Evolutionary conservation across 352 stramenopile species (phyloP).

Genomic region (Phytophthora boehmeriae): DNA sequence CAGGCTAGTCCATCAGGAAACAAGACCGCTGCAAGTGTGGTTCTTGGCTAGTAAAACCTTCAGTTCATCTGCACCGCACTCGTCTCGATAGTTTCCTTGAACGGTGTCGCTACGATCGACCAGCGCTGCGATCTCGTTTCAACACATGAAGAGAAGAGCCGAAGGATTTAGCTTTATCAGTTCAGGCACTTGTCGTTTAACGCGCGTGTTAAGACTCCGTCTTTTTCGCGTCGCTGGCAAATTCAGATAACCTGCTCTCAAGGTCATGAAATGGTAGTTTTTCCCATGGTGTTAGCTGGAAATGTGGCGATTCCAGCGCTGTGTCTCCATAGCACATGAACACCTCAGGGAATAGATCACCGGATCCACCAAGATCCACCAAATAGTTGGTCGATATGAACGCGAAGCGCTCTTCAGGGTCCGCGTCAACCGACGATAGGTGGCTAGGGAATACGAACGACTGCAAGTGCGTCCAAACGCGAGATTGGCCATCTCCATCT

Average conservation of each 20-base stretch:
- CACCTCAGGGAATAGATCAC: slow-evolving; percentile 10
- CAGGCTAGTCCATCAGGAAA: no score
- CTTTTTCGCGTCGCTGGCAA: slow-evolving; percentile 10
- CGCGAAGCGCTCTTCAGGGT: slow-evolving; percentile 15
- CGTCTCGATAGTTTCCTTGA: no score
- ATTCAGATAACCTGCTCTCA: slow-evolving; percentile 18
- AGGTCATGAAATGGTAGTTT: slow-evolving; percentile 22
- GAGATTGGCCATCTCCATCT: slow-evolving; percentile 14
- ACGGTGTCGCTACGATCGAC: no score
- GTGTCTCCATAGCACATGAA: slow-evolving; percentile 34
- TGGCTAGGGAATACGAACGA: slow-evolving; percentile 26
- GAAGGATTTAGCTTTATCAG: no score
- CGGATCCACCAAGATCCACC: slow-evolving; percentile 19
- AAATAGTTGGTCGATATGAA: slow-evolving; percentile 24
- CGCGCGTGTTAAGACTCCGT: no score
- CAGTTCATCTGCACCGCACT: no score
- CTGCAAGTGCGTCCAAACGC: slow-evolving; percentile 30
- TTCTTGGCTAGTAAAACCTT: no score
- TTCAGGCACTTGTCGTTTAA: no score
- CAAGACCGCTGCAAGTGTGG: no score
- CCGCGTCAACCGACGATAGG: slow-evolving; percentile 4
- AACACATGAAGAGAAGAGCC: no score
- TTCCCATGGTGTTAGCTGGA: slow-evolving; percentile 13
- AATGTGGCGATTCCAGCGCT: slow-evolving; percentile 26
- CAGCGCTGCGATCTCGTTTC: no score